Percentiles rank a stretch among this genome's conserved stretches.
These are phyloP conservation scores for Aphanomyces stellatus DNA, from an alignment of 352 stramenopile species.

Conservation along the genomic window DNA sequence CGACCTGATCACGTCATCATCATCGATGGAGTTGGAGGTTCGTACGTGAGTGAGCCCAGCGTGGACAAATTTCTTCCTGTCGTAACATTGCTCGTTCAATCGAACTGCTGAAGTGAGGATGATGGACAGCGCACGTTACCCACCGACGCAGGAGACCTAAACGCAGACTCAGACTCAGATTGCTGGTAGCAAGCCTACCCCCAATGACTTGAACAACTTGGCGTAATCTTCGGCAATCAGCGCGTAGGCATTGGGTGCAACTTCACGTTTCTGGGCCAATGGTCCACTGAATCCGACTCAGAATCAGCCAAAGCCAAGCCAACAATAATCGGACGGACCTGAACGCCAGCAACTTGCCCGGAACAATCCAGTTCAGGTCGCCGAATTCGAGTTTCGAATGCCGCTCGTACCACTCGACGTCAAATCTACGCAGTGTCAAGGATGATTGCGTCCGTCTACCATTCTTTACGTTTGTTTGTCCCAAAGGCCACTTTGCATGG, in stretches of 20 bases:
- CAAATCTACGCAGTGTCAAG: conserved; percentile 27
- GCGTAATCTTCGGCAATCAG: conserved; percentile 87
- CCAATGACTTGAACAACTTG: conserved; percentile 29
- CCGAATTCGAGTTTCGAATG: conserved; percentile 90
- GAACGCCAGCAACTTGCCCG: conserved; percentile 92
- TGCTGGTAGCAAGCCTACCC: conserved; percentile 24
- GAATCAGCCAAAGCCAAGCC: not conserved
- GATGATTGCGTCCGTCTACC: conserved; percentile 6
- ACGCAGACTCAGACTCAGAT: not conserved
- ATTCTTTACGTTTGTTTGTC: conserved; percentile 65
- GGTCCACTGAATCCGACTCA: conserved; percentile 51
- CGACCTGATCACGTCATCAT: conserved; percentile 27
- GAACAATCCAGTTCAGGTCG: conserved; percentile 94
- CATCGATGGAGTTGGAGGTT: not conserved
- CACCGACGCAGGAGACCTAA: conserved; percentile 8
- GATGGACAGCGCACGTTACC: no score
- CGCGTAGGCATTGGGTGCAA: conserved; percentile 65
- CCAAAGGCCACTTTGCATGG: conserved; percentile 47
- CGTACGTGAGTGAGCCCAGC: conserved; percentile 83
- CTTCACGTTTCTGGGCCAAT: conserved; percentile 60
- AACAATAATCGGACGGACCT: conserved; percentile 10
- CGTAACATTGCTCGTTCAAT: conserved; percentile 95
- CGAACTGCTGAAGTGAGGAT: no score
- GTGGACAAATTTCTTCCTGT: conserved; percentile 81
- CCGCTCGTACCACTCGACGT: conserved; percentile 88